Evolutionary conservation across 352 stramenopile genomes (phyloP).

Genomic region (Pilasporangium apinafurcum): DNA sequence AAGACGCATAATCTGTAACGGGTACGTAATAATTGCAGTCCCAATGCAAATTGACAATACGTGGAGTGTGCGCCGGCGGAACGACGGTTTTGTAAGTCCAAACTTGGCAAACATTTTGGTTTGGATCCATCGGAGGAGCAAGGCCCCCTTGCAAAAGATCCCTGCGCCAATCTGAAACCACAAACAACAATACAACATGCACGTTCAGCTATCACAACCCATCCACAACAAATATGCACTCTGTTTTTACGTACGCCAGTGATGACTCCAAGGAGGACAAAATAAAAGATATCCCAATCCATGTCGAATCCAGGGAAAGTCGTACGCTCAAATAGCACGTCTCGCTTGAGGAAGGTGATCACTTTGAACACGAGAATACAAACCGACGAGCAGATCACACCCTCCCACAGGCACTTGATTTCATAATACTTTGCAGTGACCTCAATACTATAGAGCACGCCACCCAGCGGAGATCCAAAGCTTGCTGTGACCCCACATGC

Average conservation of each 20-base stretch:
- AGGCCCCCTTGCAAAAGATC: slow-evolving; percentile 53
- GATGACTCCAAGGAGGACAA: slow-evolving; percentile 54
- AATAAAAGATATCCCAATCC: slow-evolving; percentile 72
- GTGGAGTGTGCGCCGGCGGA: slow-evolving; percentile 50
- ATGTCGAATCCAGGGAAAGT: slow-evolving; percentile 75
- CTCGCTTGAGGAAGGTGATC: slow-evolving; percentile 63
- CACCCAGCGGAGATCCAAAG: slow-evolving; percentile 72
- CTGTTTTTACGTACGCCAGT: slow-evolving; percentile 39
- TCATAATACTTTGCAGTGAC: slow-evolving; percentile 82
- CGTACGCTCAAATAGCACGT: slow-evolving; percentile 73
- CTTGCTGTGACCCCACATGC: slow-evolving; percentile 75
- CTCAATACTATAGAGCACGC: slow-evolving; percentile 82
- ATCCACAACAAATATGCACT: neutral
- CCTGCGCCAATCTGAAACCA: slow-evolving; percentile 54
- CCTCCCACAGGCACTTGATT: slow-evolving; percentile 82
- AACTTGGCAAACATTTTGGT: slow-evolving; percentile 44
- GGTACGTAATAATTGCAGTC: slow-evolving; percentile 59
- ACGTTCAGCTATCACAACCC: neutral
- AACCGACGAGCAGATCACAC: slow-evolving; percentile 73
- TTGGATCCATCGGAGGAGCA: slow-evolving; percentile 37
- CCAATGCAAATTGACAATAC: slow-evolving; percentile 53
- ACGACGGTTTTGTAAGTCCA: slow-evolving; percentile 38
- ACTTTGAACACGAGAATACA: slow-evolving; percentile 77
- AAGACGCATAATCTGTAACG: slow-evolving; percentile 61
- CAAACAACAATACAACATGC: neutral